Base-by-base conservation (phyloP, 441 rosid species). In the Bruguiera hainesii region DNA sequence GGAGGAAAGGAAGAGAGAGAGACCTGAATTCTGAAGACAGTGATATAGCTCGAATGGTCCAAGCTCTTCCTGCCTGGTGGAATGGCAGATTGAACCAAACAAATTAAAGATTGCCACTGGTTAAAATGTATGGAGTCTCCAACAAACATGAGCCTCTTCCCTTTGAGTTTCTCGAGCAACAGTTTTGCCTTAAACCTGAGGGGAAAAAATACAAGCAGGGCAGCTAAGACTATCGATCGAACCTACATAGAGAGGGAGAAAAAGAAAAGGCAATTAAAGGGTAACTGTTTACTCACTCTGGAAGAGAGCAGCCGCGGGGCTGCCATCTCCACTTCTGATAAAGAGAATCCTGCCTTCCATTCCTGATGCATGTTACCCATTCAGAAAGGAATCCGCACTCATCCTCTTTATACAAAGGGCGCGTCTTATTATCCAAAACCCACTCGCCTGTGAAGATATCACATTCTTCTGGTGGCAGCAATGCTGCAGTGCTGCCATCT, bases 291-390 rank as follows among this genome's bases (percentile, higher is more conserved):
- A 71, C 63, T 71, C 71, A 87, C 96, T 77, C 80, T 64, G 96
- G 93, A 62, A 89, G 65, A 69, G 83, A 79, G 51, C 96, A 89
- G 37, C 85, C 90, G 74, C 79, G 79, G 20, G 93, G 93, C 70
- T 90, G 89, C 96, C 96, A 90, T 76, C 86, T 85, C 93, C 96
- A 90, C 28, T 81, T 82, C 80, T 85, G 91, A 64, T 78, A 87
- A 65, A 73, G n/a, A 26, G 91, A 87, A 73, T 87, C 86, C 73
- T 75, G 75, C 66, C 96, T 84, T 75, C 96, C 96, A 52, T 87
- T 87, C 74, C 87, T 85, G 71, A 84, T 25, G 67, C 96, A 89
- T 42, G 86, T 83, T n/a, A 83, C 84, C 64, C 84, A 89, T 30
- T 79, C 84, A 5, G 96, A 82, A 18, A 89, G 81, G 37, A 83